Percentiles rank a stretch among this genome's conserved stretches.
These are phyloP conservation scores for Purshia tridentata DNA, from an alignment of 306 rosid genomes.

Conservation along the genomic window DNA sequence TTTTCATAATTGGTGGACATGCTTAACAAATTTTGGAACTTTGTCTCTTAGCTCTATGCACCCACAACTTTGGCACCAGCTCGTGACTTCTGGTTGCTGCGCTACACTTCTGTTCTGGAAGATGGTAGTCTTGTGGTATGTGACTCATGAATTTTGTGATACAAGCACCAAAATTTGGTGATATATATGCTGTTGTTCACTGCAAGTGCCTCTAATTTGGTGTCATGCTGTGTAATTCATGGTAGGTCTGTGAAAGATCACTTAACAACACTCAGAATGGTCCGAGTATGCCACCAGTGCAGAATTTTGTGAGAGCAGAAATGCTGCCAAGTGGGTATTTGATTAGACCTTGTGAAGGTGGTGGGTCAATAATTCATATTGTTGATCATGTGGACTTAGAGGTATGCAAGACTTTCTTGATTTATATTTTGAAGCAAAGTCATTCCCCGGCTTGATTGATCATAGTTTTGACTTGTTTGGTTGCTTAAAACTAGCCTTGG, in stretches of 20 bases:
- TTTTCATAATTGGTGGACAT: background rate
- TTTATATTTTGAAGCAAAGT: slow-evolving; percentile 5
- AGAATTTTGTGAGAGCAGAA: slow-evolving; percentile 90
- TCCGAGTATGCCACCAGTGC: slow-evolving; percentile 88
- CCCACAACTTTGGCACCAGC: slow-evolving; percentile 98
- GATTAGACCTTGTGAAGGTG: slow-evolving; percentile 97
- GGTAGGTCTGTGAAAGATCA: slow-evolving; percentile 94
- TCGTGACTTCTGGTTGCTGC: slow-evolving; percentile 98
- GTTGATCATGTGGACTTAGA: slow-evolving; percentile 93
- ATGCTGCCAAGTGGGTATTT: slow-evolving; percentile 90
- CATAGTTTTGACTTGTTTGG: slow-evolving; percentile 20
- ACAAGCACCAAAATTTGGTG: background rate
- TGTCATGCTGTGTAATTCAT: slow-evolving; percentile 20
- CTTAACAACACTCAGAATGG: slow-evolving; percentile 98
- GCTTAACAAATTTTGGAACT: slow-evolving; percentile 16
- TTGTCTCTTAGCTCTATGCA: slow-evolving; percentile 69
- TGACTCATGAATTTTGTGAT: slow-evolving; percentile 1
- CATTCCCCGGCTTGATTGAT: slow-evolving; percentile 20
- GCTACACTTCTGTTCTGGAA: slow-evolving; percentile 91
- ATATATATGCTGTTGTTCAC: background rate
- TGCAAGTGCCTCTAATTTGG: slow-evolving; percentile 1
- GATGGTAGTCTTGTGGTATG: slow-evolving; percentile 98
- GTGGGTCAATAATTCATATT: slow-evolving; percentile 90
- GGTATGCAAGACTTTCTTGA: slow-evolving; percentile 39
- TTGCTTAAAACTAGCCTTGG: slow-evolving; percentile 70